Conservation (phyloP, 192 early-diverging fungal genomes). For the Jimgerdemannia lactiflua region DNA sequence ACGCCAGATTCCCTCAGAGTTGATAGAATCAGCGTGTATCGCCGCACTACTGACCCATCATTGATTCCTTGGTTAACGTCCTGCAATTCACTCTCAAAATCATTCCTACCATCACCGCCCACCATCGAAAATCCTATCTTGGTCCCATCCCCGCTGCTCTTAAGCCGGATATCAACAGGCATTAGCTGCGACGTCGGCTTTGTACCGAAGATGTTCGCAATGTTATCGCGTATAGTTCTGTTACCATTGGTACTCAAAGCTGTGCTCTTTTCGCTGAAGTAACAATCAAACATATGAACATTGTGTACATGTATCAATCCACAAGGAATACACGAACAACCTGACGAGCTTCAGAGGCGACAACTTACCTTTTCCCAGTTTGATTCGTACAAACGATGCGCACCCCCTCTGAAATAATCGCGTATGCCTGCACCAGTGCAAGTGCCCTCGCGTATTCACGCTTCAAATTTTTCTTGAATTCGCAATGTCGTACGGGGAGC, state of each 20-base stretch:
- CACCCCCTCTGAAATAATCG: slow-evolving; percentile 66
- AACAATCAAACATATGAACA: slow-evolving; percentile 1
- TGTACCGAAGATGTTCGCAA: slow-evolving; percentile 75
- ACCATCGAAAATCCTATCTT: neutral
- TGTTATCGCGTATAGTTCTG: slow-evolving; percentile 55
- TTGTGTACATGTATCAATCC: neutral
- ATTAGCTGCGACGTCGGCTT: slow-evolving; percentile 46
- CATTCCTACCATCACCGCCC: too few relatives aligned
- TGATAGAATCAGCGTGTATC: too few relatives aligned
- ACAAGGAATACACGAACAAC: neutral
- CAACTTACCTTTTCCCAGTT: slow-evolving; percentile 46
- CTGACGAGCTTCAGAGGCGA: too few relatives aligned
- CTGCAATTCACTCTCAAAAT: too few relatives aligned
- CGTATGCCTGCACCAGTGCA: slow-evolving; percentile 80
- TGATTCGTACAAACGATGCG: slow-evolving; percentile 67
- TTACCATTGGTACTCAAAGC: slow-evolving; percentile 64
- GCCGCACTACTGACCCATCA: too few relatives aligned
- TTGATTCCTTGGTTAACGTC: too few relatives aligned
- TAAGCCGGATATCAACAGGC: slow-evolving; percentile 41
- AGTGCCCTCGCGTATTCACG: slow-evolving; percentile 79
- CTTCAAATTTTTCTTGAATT: slow-evolving; percentile 82
- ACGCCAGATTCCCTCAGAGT: too few relatives aligned
- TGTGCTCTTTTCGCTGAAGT: slow-evolving; percentile 43
- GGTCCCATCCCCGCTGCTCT: slow-evolving; percentile 13
- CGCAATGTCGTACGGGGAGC: slow-evolving; percentile 83